Base-by-base conservation (phyloP, 2,329 filamentous ascomycete species). In the Exophiala sideris region DNA sequence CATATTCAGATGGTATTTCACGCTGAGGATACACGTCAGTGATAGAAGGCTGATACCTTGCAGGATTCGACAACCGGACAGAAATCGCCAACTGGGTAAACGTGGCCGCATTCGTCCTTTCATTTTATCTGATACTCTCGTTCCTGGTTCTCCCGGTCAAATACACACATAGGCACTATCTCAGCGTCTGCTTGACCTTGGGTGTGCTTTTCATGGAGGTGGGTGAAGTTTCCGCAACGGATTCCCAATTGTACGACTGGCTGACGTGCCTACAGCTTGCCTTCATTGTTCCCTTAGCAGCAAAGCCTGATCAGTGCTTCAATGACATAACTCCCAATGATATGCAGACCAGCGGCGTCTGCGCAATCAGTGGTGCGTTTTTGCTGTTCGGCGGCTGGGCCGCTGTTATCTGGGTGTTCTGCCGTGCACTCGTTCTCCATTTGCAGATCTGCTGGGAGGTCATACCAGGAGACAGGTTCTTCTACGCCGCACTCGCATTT, bases 371-470 rank as follows among this genome's bases (percentile, higher is more conserved):
- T 0, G 94, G 94, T 8, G 81, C 90, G 1, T 86, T 96, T 61
- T 75, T 99, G 47, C 80, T 97, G 47, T 82, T 91, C 29, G 94
- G 94, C 49, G 94, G 91, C 40, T 89, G 91, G 80, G 81, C 84
- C 29, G 88, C 86, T 42, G 83, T 90, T 32, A 85, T 95, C 71
- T 99, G 94, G 92, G 84, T 91, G 60, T 95, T 96, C 68, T 80
- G 96, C 56, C 85, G 94, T 59, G 88, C 92, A 0, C 74, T 97
- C 33, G 95, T 91, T 3, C 86, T 99, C 64, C 94, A 99, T 71
- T 83, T 99, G 21, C 94, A 97, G 71, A 96, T 99, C 61, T 96
- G 91, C 76, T 99, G 94, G 94, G 91, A 97, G 70, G 80, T 95
- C 33, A 84, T 92, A 6, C 88, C 95, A 3, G 94, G 94, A 36